phyloP scores from a whole-genome alignment of 148 eudicot species.

The Amaranthus cruentus region DNA sequence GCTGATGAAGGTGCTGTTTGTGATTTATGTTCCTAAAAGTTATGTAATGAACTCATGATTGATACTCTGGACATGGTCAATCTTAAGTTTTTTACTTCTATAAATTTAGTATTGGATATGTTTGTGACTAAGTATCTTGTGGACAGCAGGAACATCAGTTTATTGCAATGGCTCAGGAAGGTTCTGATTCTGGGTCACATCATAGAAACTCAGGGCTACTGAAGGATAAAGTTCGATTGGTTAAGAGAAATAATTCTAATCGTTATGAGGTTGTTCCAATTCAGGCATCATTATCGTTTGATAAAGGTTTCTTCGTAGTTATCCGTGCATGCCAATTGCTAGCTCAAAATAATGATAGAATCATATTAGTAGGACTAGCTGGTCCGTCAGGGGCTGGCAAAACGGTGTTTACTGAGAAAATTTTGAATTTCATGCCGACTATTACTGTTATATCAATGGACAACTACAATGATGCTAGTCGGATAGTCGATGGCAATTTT shows the following conservation, averaged over 20 bases:
- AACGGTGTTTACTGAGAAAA: conserved; percentile 80
- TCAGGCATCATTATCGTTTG: conserved; percentile 67
- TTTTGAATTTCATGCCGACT: conserved; percentile 79
- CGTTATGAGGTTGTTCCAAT: conserved; percentile 74
- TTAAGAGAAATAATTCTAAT: conserved; percentile 58
- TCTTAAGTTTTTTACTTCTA: not conserved
- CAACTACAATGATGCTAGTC: conserved; percentile 87
- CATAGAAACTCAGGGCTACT: conserved; percentile 55
- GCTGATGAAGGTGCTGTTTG: too few relatives aligned
- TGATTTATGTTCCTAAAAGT: not conserved
- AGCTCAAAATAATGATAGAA: conserved; percentile 79
- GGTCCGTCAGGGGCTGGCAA: conserved; percentile 98
- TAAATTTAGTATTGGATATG: not conserved
- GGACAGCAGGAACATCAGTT: conserved; percentile 17
- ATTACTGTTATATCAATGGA: conserved; percentile 93
- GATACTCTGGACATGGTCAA: not conserved
- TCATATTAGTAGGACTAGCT: conserved; percentile 76
- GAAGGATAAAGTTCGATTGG: conserved; percentile 79
- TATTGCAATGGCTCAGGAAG: conserved; percentile 50
- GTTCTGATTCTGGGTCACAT: conserved; percentile 34
- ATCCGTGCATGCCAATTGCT: conserved; percentile 90
- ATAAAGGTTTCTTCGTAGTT: conserved; percentile 86
- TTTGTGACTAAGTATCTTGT: conserved; percentile 1
- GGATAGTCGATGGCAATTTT: conserved; percentile 81
- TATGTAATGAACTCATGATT: not conserved